These are phyloP conservation scores for Candida hungchunana DNA, from an alignment of 805 yeast species.

Conservation along the genomic window DNA sequence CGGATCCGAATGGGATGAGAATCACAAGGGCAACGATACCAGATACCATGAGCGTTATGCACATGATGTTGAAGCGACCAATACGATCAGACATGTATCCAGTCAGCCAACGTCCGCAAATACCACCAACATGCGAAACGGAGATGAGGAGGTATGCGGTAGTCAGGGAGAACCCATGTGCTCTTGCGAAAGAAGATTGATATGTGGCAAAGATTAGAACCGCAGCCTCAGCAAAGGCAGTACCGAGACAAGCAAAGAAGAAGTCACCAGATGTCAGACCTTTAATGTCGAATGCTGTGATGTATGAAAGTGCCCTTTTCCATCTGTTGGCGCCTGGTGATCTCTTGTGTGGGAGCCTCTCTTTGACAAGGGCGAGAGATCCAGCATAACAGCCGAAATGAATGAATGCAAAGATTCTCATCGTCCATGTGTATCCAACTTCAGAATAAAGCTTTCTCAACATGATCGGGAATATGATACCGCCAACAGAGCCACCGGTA, in stretches of 20 bases:
- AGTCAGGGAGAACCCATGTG: slow-evolving; percentile 37
- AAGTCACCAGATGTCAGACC: slow-evolving; percentile 43
- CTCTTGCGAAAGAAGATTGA: slow-evolving; percentile 45
- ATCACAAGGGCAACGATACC: slow-evolving; percentile 31
- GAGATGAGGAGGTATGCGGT: slow-evolving; percentile 44
- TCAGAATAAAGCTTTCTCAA: slow-evolving; percentile 40
- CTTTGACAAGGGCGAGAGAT: slow-evolving; percentile 34
- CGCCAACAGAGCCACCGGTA: slow-evolving; percentile 52
- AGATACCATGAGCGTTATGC: slow-evolving; percentile 29
- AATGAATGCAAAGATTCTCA: slow-evolving; percentile 46
- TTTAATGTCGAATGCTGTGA: slow-evolving; percentile 29
- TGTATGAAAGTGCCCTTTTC: slow-evolving; percentile 26
- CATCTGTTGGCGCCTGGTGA: slow-evolving; percentile 24
- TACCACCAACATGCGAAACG: slow-evolving; percentile 37
- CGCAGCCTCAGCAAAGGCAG: slow-evolving; percentile 44
- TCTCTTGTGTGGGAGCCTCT: slow-evolving; percentile 34
- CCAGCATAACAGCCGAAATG: slow-evolving; percentile 33
- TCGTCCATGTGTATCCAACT: slow-evolving; percentile 55
- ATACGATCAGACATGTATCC: slow-evolving; percentile 38
- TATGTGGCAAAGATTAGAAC: slow-evolving; percentile 44
- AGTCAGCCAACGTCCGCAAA: slow-evolving; percentile 41
- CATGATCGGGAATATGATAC: slow-evolving; percentile 49
- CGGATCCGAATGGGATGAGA: slow-evolving; percentile 36
- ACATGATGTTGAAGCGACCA: slow-evolving; percentile 54
- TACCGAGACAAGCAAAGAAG: slow-evolving; percentile 38